These are phyloP conservation scores for Pelargonium cotyledonis DNA, from an alignment of 441 rosid genomes.

Conservation along the genomic window DNA sequence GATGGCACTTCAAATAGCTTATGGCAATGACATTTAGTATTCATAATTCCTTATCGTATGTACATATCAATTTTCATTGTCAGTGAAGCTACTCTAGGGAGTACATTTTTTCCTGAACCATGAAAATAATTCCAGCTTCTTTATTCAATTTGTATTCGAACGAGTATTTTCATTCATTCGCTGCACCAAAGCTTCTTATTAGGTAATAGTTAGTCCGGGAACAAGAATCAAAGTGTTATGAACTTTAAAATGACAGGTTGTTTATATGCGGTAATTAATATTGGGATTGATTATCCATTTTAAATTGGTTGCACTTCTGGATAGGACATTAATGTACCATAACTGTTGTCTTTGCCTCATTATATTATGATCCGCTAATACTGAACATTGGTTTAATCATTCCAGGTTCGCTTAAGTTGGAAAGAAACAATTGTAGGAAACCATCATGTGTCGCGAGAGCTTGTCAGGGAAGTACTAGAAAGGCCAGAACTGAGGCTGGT, in stretches of 20 bases:
- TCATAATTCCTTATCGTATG: too few relatives aligned
- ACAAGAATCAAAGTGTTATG: too few relatives aligned
- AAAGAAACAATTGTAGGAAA: conserved; percentile 55
- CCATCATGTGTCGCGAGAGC: conserved; percentile 53
- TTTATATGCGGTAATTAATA: too few relatives aligned
- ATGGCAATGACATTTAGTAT: background rate
- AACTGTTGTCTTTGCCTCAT: background rate
- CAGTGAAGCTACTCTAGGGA: background rate
- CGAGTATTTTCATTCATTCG: background rate
- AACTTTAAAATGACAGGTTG: too few relatives aligned
- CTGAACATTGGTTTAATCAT: conserved; percentile 20
- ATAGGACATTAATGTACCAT: background rate
- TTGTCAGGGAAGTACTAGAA: conserved; percentile 65
- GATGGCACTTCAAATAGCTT: background rate
- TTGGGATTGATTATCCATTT: background rate
- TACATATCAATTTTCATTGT: background rate
- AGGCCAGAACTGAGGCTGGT: conserved; percentile 61
- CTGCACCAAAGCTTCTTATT: background rate
- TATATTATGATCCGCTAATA: background rate
- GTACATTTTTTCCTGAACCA: background rate
- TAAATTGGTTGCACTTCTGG: conserved; percentile 2
- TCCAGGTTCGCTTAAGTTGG: conserved; percentile 80
- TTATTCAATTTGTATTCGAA: background rate
- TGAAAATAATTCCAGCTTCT: background rate
- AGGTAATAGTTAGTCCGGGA: background rate